Conservation (phyloP, 176 grass and related monocot species). For the Aegilops sharonensis region DNA sequence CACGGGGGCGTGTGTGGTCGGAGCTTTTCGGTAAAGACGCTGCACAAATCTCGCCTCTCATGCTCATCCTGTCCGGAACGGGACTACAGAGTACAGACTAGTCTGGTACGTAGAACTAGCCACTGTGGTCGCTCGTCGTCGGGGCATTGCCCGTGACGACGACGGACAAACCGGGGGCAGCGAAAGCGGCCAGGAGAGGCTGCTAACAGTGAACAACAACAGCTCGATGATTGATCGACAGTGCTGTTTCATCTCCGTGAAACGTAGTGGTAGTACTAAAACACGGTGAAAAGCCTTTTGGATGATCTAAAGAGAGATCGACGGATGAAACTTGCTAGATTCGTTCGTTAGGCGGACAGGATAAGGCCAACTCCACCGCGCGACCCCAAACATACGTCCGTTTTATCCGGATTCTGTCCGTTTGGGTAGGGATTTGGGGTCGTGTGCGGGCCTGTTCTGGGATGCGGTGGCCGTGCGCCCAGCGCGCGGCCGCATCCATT, state of each 20-base stretch:
- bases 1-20: background rate
- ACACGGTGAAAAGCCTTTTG: background rate
- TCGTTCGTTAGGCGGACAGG: background rate
- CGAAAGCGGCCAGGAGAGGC: background rate
- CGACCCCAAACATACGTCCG: too few relatives aligned
- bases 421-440: too few relatives aligned
- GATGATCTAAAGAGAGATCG: background rate
- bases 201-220: too few relatives aligned
- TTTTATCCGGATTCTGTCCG: too few relatives aligned
- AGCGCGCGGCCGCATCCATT: too few relatives aligned
- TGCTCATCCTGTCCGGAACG: background rate
- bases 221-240: too few relatives aligned
- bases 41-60: background rate
- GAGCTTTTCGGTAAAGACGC: constrained; percentile 16
- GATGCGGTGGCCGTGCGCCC: too few relatives aligned
- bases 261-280: background rate
- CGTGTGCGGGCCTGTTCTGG: too few relatives aligned
- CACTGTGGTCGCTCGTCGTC: background rate
- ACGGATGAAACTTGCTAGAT: background rate
- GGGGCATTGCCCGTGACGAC: background rate
- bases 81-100: background rate
- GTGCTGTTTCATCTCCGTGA: background rate
- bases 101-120: background rate
- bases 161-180: background rate
- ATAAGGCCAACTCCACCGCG: too few relatives aligned